Percentiles rank a stretch among this genome's conserved stretches.
Conservation (phyloP, 2,329 filamentous ascomycete genomes). For the Ceratocystis eucalypticola region DNA sequence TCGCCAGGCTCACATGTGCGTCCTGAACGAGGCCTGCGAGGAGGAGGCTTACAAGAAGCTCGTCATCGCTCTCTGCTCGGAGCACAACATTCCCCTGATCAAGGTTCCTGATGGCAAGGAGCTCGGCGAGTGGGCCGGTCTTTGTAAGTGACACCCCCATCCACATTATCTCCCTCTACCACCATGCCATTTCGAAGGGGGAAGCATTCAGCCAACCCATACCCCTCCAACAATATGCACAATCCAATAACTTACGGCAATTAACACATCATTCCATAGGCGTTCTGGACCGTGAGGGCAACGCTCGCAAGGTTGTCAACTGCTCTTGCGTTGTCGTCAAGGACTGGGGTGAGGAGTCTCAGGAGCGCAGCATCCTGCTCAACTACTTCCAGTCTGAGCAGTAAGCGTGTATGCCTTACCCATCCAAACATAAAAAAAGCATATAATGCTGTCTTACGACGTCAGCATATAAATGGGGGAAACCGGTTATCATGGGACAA, state of each 20-base stretch:
- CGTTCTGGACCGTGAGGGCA: conserved; percentile 97
- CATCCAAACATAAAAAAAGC: conserved; percentile 30
- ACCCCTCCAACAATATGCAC: neutral
- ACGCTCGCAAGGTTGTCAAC: conserved; percentile 99
- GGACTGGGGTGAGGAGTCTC: conserved; percentile 99
- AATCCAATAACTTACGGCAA: neutral
- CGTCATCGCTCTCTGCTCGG: conserved; percentile 92
- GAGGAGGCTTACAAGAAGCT: conserved; percentile 99
- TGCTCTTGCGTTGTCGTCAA: conserved; percentile 99
- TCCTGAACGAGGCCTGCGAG: conserved; percentile 99
- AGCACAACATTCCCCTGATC: conserved; percentile 99
- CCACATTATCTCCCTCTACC: no score
- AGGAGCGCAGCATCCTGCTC: conserved; percentile 96
- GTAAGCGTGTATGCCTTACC: conserved; percentile 31
- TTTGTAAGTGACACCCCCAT: conserved; percentile 53
- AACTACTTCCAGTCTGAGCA: conserved; percentile 99
- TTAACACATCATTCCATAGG: conserved; percentile 41
- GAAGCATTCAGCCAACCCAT: neutral
- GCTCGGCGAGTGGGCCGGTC: conserved; percentile 98
- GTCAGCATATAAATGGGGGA: conserved; percentile 22
- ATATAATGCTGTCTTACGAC: conserved; percentile 20
- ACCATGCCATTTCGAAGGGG: no score
- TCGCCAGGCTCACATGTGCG: conserved; percentile 98
- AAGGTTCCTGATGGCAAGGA: conserved; percentile 99
- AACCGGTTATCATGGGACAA: conserved; percentile 18